Evolutionary conservation across 2,329 filamentous ascomycete species (phyloP).

Genomic region (Penicillium sumatraense): DNA sequence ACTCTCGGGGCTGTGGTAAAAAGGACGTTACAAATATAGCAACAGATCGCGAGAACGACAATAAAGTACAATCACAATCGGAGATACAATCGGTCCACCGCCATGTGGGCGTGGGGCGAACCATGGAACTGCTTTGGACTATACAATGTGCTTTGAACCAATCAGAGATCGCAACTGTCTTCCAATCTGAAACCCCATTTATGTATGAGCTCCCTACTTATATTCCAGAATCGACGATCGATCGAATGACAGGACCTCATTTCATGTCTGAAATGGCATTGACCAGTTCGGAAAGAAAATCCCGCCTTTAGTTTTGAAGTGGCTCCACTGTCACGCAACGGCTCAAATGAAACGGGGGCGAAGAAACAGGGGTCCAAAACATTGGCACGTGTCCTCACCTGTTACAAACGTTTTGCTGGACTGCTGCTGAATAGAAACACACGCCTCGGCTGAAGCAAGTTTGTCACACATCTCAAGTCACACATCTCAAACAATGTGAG

Average conservation of each 20-base stretch:
- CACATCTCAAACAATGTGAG: too few species aligned
- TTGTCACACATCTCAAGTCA: too few species aligned
- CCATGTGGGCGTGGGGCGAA: not conserved
- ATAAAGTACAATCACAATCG: not conserved
- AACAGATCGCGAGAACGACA: too few species aligned
- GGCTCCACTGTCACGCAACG: not conserved
- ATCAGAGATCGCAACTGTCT: not conserved
- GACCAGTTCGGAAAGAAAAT: not conserved
- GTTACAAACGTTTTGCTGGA: conserved; percentile 12
- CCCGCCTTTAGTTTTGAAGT: not conserved
- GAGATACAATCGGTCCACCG: not conserved
- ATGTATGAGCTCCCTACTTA: too few species aligned
- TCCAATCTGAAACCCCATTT: not conserved
- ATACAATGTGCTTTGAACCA: not conserved
- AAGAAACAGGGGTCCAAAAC: not conserved
- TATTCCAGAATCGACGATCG: not conserved
- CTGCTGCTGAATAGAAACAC: not conserved
- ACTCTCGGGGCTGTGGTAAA: too few species aligned
- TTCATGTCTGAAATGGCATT: not conserved
- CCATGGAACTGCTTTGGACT: not conserved
- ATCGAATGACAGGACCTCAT: not conserved
- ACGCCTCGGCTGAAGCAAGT: not conserved
- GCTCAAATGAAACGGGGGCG: not conserved
- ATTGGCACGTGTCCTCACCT: not conserved
- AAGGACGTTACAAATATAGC: too few species aligned